Evolutionary conservation across 495 filamentous ascomycete species (phyloP).

Genomic region (Penicillium subrubescens): DNA sequence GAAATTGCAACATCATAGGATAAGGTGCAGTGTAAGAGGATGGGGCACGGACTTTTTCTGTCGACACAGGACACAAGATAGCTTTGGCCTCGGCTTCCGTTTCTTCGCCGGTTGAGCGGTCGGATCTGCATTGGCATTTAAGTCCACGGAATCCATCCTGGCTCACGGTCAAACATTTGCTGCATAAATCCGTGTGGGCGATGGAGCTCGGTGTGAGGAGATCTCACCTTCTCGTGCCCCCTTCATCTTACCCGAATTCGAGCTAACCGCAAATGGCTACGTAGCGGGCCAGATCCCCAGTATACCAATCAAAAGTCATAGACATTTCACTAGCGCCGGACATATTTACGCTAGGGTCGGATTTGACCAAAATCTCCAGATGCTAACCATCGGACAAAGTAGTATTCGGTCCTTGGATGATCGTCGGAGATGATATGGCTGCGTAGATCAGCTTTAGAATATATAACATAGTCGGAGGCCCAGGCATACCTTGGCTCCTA

Average conservation of each 20-base stretch:
- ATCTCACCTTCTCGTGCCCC: not conserved
- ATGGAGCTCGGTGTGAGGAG: not conserved
- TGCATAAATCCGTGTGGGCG: constrained; percentile 5
- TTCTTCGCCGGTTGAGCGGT: constrained; percentile 14
- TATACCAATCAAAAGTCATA: not conserved
- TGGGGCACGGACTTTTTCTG: constrained; percentile 24
- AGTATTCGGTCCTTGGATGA: constrained; percentile 1
- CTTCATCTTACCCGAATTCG: not conserved
- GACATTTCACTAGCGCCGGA: constrained; percentile 11
- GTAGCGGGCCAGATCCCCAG: not conserved
- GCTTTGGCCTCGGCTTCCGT: constrained; percentile 23
- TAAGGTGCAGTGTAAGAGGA: not conserved
- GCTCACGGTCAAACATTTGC: not conserved
- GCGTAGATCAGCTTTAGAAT: not conserved
- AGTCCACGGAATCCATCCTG: constrained; percentile 5
- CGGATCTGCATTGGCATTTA: not conserved
- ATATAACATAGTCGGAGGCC: not conserved
- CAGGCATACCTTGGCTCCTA: not conserved
- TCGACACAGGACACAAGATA: constrained; percentile 23
- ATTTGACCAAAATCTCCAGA: constrained; percentile 7
- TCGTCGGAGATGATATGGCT: not conserved
- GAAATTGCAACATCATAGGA: not conserved
- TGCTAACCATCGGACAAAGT: not conserved
- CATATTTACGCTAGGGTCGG: constrained; percentile 14
- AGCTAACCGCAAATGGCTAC: not conserved